Conservation (phyloP, 805 yeast genomes). For the Metschnikowia proteae region DNA sequence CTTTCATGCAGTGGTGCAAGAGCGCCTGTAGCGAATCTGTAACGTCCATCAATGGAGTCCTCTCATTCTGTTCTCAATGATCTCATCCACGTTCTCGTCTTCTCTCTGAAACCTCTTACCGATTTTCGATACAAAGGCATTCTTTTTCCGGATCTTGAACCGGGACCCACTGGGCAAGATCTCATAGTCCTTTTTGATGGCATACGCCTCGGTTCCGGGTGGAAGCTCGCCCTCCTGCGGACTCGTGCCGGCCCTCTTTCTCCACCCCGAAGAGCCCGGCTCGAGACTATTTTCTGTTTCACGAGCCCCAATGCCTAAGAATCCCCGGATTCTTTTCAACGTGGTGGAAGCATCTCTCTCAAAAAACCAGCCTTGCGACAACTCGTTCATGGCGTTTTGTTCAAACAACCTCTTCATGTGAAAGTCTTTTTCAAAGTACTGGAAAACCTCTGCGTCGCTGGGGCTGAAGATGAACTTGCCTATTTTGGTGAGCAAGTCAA, state of each 20-base stretch:
- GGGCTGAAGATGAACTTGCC: constrained; percentile 55
- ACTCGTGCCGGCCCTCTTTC: constrained; percentile 49
- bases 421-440: constrained; percentile 66
- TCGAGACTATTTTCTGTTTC: constrained; percentile 11
- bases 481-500: constrained; percentile 64
- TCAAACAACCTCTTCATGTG: constrained; percentile 69
- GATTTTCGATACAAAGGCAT: constrained; percentile 23
- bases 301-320: constrained; percentile 19
- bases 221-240: constrained; percentile 47
- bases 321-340: constrained; percentile 5
- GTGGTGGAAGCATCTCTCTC: constrained; percentile 41
- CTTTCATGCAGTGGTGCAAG: too few relatives aligned
- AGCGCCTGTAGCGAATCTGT: too few relatives aligned
- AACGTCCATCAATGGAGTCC: not conserved
- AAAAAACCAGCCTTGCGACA: constrained; percentile 78
- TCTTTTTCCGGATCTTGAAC: constrained; percentile 37
- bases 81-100: constrained; percentile 50
- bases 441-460: constrained; percentile 76
- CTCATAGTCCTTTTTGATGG: constrained; percentile 39
- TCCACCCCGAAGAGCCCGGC: constrained; percentile 31
- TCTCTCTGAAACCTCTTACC: constrained; percentile 38
- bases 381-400: constrained; percentile 62
- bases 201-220: constrained; percentile 42
- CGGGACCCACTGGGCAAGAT: constrained; percentile 73
- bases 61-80: constrained; percentile 47